These are phyloP conservation scores for Xanthoconium purpureum DNA, from an alignment of 768 basidiomycete genomes.

Conservation along the genomic window DNA sequence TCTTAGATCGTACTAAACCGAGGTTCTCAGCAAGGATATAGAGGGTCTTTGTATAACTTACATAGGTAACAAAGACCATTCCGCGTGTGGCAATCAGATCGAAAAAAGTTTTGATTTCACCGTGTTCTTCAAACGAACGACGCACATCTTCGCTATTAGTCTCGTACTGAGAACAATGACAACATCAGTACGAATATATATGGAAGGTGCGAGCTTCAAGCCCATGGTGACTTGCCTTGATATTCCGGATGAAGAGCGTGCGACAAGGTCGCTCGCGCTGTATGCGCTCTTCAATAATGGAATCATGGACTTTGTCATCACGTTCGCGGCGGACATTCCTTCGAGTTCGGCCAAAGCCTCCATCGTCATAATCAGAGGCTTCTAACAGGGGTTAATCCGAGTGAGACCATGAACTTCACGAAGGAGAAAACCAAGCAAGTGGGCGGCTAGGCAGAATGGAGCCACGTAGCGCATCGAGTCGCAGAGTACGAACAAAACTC, in stretches of 20 bases:
- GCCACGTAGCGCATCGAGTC: slow-evolving; percentile 46
- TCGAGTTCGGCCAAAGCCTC: slow-evolving; percentile 43
- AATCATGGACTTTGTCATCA: slow-evolving; percentile 88
- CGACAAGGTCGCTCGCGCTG: slow-evolving; percentile 93
- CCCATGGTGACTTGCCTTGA: slow-evolving; percentile 75
- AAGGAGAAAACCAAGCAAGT: slow-evolving; percentile 38
- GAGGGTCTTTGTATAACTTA: slow-evolving; percentile 46
- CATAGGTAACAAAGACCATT: slow-evolving; percentile 99
- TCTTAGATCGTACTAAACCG: slow-evolving; percentile 80
- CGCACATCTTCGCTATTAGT: slow-evolving; percentile 84
- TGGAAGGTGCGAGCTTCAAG: slow-evolving; percentile 5
- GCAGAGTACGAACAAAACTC: slow-evolving; percentile 22
- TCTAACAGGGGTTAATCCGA: slow-evolving; percentile 50
- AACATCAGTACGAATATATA: slow-evolving; percentile 12
- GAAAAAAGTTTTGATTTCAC: slow-evolving; percentile 96
- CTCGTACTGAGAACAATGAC: slow-evolving; percentile 62
- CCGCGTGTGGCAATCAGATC: slow-evolving; percentile 92
- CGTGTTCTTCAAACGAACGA: slow-evolving; percentile 84
- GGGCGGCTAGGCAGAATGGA: slow-evolving; percentile 41
- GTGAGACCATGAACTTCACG: slow-evolving; percentile 49
- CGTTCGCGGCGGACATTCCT: slow-evolving; percentile 67
- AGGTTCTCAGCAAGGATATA: slow-evolving; percentile 13
- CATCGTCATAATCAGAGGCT: slow-evolving; percentile 58
- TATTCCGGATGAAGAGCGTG: slow-evolving; percentile 95
- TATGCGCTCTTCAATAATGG: slow-evolving; percentile 91